Percentiles rank a stretch among this genome's conserved stretches.
Conservation (phyloP, 2,329 filamentous ascomycete genomes). For the Sporothrix luriei region DNA sequence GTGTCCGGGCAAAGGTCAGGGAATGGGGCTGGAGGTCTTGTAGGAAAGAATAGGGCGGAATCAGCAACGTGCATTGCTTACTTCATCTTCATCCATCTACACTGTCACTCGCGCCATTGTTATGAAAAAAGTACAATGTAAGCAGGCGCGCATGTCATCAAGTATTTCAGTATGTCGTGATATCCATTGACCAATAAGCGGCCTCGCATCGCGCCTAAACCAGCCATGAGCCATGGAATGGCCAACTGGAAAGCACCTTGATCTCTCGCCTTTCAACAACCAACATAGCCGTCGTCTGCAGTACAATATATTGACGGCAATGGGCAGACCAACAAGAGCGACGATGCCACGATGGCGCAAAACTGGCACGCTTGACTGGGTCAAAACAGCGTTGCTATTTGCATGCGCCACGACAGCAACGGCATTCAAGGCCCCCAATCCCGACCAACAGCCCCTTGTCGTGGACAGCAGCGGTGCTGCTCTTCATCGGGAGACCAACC, state of each 20-base stretch:
- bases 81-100: too few relatives aligned
- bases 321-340: neutral
- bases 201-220: neutral
- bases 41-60: neutral
- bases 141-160: too few relatives aligned
- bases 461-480: neutral
- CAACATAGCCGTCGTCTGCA: too few relatives aligned
- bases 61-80: too few relatives aligned
- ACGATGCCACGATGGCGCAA: neutral
- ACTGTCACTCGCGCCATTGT: too few relatives aligned
- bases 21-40: neutral
- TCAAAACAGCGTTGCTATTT: neutral
- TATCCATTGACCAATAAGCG: neutral
- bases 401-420: neutral
- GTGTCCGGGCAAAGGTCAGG: neutral
- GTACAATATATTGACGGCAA: neutral
- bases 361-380: neutral
- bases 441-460: constrained; percentile 1
- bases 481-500: too few relatives aligned
- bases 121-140: too few relatives aligned
- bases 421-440: neutral
- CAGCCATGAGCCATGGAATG: neutral
- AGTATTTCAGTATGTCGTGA: too few relatives aligned
- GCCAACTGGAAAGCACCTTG: neutral
- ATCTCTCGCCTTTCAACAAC: neutral